These are phyloP conservation scores for Boletus bicolor DNA, from an alignment of 768 basidiomycete genomes.

Conservation along the genomic window DNA sequence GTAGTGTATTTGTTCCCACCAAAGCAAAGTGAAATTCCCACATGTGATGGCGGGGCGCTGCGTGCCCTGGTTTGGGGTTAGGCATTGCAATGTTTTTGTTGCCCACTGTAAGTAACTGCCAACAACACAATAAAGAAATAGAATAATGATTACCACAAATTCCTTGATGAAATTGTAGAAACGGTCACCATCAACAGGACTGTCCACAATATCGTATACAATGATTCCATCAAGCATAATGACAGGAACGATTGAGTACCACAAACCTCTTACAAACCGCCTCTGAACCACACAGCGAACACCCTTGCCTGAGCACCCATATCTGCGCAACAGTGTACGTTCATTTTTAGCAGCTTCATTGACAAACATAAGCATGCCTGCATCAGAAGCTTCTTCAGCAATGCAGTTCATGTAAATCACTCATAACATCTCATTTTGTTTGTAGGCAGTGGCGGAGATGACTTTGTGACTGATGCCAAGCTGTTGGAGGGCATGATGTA, in stretches of 20 bases:
- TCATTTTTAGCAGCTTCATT: constrained; percentile 21
- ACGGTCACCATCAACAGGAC: constrained; percentile 3
- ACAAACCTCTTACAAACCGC: neutral
- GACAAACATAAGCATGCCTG: constrained; percentile 25
- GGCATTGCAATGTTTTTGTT: no score
- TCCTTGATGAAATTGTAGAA: constrained; percentile 13
- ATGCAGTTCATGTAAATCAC: constrained; percentile 14
- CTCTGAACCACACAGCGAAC: neutral
- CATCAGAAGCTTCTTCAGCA: constrained; percentile 7
- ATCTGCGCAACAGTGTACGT: neutral
- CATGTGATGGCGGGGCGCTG: no score
- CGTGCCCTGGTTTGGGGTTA: no score
- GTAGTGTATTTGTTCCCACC: no score
- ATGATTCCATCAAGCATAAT: constrained; percentile 21
- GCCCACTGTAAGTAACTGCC: no score
- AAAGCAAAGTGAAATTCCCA: no score
- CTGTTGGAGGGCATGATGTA: neutral
- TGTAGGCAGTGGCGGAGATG: neutral
- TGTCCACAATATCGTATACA: constrained; percentile 15
- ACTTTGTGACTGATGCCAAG: neutral
- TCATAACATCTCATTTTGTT: constrained; percentile 7
- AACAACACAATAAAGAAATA: no score
- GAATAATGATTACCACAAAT: neutral
- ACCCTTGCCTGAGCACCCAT: neutral
- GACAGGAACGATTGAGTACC: constrained; percentile 15